Evolutionary conservation across 129 eudicot species (phyloP).

Genomic region (Chrysanthemum seticuspe): DNA sequence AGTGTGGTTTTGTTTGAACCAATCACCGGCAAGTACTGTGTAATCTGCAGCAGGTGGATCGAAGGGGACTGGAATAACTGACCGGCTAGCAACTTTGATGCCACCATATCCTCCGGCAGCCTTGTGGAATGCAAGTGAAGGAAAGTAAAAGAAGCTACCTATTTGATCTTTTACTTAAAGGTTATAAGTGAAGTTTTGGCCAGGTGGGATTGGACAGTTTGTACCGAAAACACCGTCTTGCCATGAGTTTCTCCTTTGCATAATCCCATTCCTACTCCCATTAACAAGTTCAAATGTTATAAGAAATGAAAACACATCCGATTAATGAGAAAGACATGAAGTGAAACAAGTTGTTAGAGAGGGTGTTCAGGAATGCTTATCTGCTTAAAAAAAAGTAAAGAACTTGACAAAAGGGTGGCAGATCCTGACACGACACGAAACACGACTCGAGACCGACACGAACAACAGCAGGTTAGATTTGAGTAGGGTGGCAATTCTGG

Average conservation of each 20-base stretch:
- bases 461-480: too few relatives aligned
- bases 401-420: too few relatives aligned
- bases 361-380: too few relatives aligned
- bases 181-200: conserved; percentile 57
- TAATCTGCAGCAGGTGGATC: conserved; percentile 59
- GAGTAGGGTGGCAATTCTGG: too few relatives aligned
- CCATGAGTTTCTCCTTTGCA: conserved; percentile 70
- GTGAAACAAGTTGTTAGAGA: too few relatives aligned
- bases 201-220: conserved; percentile 67
- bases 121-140: conserved; percentile 68
- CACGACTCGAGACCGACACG: too few relatives aligned
- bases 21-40: conserved; percentile 59
- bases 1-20: conserved; percentile 70
- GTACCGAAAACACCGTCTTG: conserved; percentile 72
- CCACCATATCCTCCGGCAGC: conserved; percentile 75
- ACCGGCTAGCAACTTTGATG: conserved; percentile 59
- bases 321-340: too few relatives aligned
- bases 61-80: conserved; percentile 71
- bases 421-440: too few relatives aligned
- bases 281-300: conserved; percentile 4
- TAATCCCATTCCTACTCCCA: conserved; percentile 58
- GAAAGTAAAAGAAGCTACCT: conserved; percentile 71
- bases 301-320: too few relatives aligned
- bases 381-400: too few relatives aligned
- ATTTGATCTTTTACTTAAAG: conserved; percentile 76